Evolutionary conservation across 768 basidiomycete species (phyloP).

Genomic region (Lactifluus rugatus): DNA sequence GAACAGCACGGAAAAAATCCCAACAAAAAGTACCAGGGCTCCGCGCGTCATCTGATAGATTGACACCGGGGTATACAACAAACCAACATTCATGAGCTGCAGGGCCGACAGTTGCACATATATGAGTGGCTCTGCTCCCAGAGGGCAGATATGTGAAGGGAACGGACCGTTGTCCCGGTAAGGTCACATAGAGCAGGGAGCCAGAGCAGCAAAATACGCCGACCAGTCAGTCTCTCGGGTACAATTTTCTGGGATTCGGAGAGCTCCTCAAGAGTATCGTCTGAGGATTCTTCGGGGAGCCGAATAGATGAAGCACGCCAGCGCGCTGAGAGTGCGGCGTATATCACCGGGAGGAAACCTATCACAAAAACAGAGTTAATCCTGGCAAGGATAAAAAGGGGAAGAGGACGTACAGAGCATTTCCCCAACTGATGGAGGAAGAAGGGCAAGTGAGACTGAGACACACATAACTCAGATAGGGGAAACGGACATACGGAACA

Average conservation of each 20-base stretch:
- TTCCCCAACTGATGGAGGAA: conserved; percentile 66
- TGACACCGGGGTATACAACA: conserved; percentile 92
- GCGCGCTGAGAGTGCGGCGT: conserved; percentile 49
- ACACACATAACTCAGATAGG: conserved; percentile 1
- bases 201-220: conserved; percentile 71
- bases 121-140: not conserved
- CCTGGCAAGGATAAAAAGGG: conserved; percentile 6
- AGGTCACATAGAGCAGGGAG: conserved; percentile 85
- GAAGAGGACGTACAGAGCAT: conserved; percentile 66
- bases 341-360: conserved; percentile 83
- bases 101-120: not conserved
- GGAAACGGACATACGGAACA: conserved; percentile 58
- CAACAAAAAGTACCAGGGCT: conserved; percentile 89
- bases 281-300: conserved; percentile 34
- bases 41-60: conserved; percentile 97
- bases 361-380: conserved; percentile 2
- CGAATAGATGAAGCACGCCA: conserved; percentile 41
- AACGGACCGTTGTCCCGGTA: conserved; percentile 75
- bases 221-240: conserved; percentile 47
- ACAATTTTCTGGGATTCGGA: conserved; percentile 20
- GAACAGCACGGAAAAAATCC: conserved; percentile 83
- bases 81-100: conserved; percentile 87
- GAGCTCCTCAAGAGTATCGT: conserved; percentile 23
- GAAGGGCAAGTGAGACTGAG: conserved; percentile 24
- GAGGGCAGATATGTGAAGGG: not conserved